Conservation (phyloP, 345 rosid genomes). For the Arabidopsis suecica region DNA sequence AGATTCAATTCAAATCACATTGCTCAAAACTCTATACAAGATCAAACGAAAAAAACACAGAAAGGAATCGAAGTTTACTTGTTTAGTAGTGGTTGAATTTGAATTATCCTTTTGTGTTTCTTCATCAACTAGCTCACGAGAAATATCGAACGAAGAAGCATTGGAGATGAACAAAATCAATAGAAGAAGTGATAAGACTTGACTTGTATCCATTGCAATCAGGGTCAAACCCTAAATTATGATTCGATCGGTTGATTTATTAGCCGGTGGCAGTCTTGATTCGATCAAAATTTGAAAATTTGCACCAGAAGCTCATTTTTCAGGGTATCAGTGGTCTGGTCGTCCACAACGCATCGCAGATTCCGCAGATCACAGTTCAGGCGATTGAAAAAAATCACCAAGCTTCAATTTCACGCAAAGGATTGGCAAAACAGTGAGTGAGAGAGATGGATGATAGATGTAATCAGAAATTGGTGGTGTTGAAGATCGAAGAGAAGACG, state of each 20-base stretch:
- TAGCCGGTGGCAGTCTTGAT: constrained; percentile 7
- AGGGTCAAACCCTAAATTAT: constrained; percentile 20
- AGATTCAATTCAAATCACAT: constrained; percentile 8
- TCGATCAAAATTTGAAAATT: constrained; percentile 28
- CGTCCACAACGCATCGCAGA: constrained; percentile 29
- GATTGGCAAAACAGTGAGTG: background rate
- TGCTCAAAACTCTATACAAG: constrained; percentile 21
- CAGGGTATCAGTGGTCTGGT: constrained; percentile 13
- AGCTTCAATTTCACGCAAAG: background rate
- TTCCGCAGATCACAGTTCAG: constrained; percentile 34
- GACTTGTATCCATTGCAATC: constrained; percentile 50
- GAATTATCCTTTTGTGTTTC: constrained; percentile 36
- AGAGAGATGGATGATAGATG: constrained; percentile 14
- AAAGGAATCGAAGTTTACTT: constrained; percentile 44
- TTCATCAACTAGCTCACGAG: constrained; percentile 48
- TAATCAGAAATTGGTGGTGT: background rate
- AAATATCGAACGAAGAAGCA: constrained; percentile 41
- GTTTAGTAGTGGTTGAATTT: constrained; percentile 39
- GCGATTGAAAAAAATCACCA: constrained; percentile 38
- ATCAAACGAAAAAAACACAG: background rate
- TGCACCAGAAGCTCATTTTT: constrained; percentile 35
- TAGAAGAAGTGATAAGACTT: constrained; percentile 45
- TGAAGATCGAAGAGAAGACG: constrained; percentile 28
- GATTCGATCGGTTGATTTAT: constrained; percentile 28
- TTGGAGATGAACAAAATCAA: constrained; percentile 54